These are phyloP conservation scores for Metarhizium rileyi DNA, from an alignment of 2,329 filamentous ascomycete species.

Conservation along the genomic window DNA sequence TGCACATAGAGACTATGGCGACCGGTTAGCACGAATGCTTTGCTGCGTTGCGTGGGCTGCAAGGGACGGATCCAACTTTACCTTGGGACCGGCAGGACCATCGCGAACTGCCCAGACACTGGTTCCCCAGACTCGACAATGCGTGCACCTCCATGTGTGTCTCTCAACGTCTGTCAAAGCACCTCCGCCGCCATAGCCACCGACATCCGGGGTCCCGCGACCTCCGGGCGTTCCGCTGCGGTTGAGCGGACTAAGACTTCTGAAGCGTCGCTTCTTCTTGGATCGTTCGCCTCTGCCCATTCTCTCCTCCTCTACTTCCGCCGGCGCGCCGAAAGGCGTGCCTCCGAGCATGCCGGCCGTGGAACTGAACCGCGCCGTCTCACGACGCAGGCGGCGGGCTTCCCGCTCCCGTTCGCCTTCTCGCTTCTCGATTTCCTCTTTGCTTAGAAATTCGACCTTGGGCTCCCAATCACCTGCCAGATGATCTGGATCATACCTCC, in stretches of 20 bases:
- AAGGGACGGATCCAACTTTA: constrained; percentile 35
- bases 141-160: constrained; percentile 73
- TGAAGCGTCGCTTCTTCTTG: constrained; percentile 90
- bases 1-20: constrained; percentile 67
- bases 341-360: constrained; percentile 72
- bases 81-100: constrained; percentile 74
- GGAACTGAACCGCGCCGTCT: constrained; percentile 87
- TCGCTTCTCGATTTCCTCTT: constrained; percentile 95
- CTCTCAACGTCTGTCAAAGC: constrained; percentile 69
- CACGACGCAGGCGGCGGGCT: constrained; percentile 73
- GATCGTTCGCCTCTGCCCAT: constrained; percentile 88
- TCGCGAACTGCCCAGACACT: constrained; percentile 93
- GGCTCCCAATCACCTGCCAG: constrained; percentile 79
- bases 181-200: constrained; percentile 61
- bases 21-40: constrained; percentile 11
- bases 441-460: constrained; percentile 70
- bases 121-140: constrained; percentile 80
- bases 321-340: constrained; percentile 51
- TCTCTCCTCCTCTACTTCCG: constrained; percentile 60
- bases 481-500: constrained; percentile 90
- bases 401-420: constrained; percentile 91
- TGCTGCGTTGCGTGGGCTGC: too few relatives aligned
- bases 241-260: constrained; percentile 75
- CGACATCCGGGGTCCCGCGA: constrained; percentile 72
- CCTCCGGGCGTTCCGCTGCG: constrained; percentile 53